A percentile compares a stretch with the other conserved stretches of the same genome.
These are phyloP conservation scores for Kernera saxatilis DNA, from an alignment of 345 rosid species.

Conservation along the genomic window DNA sequence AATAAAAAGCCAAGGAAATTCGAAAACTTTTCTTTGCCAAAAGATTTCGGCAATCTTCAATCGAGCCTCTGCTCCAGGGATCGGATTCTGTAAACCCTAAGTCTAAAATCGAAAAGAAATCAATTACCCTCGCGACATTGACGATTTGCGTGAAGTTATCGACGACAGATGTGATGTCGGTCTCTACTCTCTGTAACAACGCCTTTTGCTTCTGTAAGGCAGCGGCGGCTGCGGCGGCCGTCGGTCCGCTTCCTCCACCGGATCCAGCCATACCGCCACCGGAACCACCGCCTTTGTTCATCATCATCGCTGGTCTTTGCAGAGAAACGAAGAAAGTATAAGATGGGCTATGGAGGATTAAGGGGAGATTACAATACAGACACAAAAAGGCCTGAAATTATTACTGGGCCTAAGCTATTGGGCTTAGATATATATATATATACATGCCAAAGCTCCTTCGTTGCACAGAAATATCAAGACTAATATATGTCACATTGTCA, in stretches of 20 bases:
- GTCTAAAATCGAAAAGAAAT: neutral
- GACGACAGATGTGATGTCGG: slow-evolving; percentile 70
- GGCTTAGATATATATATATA: neutral
- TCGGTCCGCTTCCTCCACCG: slow-evolving; percentile 60
- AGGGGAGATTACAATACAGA: neutral
- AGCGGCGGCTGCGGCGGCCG: slow-evolving; percentile 71
- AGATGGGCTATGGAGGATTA: neutral
- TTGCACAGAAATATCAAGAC: too few species aligned
- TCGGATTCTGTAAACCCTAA: neutral
- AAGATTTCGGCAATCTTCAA: neutral
- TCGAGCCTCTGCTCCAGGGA: neutral
- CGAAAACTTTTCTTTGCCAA: neutral
- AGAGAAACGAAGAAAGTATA: neutral
- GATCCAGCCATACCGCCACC: slow-evolving; percentile 37
- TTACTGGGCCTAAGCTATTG: neutral
- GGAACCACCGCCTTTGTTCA: slow-evolving; percentile 65
- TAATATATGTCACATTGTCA: too few species aligned
- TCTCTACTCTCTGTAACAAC: slow-evolving; percentile 75
- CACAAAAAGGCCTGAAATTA: neutral
- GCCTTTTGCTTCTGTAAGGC: slow-evolving; percentile 89
- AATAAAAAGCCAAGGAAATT: neutral
- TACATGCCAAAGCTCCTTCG: too few species aligned
- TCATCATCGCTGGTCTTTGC: neutral
- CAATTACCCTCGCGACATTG: slow-evolving; percentile 60
- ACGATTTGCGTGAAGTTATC: slow-evolving; percentile 85